A percentile compares a stretch with the other conserved stretches of the same genome.
phyloP scores from a whole-genome alignment of 495 filamentous ascomycete species.

The Apiosordaria backusii region DNA sequence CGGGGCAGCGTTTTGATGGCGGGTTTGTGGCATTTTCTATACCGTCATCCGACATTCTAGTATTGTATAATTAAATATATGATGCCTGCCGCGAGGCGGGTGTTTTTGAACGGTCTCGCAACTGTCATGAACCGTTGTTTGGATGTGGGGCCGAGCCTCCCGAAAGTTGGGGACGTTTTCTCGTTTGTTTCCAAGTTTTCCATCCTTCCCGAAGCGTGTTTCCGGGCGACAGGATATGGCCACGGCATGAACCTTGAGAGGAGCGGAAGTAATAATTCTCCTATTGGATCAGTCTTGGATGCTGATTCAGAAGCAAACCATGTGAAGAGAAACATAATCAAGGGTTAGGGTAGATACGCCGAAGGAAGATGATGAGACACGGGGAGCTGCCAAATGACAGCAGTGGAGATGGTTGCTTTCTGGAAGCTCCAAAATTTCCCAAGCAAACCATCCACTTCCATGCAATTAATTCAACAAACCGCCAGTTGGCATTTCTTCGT shows the following conservation, averaged over 20 bases:
- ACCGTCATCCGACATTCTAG: conserved; percentile 30
- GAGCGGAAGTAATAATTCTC: neutral
- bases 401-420: conserved; percentile 15
- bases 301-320: neutral
- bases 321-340: neutral
- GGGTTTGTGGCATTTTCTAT: conserved; percentile 29
- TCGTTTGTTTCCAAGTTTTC: neutral
- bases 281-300: neutral
- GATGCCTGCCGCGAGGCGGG: neutral
- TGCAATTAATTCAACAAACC: neutral
- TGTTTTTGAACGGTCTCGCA: conserved; percentile 1
- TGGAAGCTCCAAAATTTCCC: conserved; percentile 9
- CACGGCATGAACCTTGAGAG: neutral
- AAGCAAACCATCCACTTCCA: conserved; percentile 1
- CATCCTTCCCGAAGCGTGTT: neutral
- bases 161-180: neutral
- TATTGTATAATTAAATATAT: conserved; percentile 42
- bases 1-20: conserved; percentile 16
- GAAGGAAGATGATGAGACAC: neutral
- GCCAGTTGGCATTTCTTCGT: conserved; percentile 5
- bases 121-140: neutral
- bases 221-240: neutral
- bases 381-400: conserved; percentile 12
- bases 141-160: conserved; percentile 8
- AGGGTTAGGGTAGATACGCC: neutral